Base-by-base conservation (phyloP, 129 eudicot genomes). In the Flaveria ramosissima region DNA sequence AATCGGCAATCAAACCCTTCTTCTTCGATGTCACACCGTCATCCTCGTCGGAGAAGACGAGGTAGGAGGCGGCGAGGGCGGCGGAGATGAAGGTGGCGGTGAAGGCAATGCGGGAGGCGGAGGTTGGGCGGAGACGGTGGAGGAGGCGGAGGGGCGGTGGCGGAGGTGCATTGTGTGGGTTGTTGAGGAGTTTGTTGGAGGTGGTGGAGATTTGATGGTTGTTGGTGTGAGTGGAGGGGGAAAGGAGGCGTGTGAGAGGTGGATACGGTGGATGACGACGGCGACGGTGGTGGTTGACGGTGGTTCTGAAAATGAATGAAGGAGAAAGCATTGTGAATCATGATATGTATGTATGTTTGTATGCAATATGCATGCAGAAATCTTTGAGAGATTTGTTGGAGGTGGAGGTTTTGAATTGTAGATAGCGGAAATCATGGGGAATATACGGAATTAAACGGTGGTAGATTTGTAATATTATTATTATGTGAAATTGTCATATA, bases 21-120 rank as follows among this genome's bases (percentile, higher is more conserved):
- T 80, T 16, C 42, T 19, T 64, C 19, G n/a, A 45, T 3, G 41
- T 53, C 19, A 39, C 10, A 32, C 72, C 27, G 17, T 50, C 19
- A 14, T 82, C 84, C 64, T 81, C 70, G 3, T 69, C 19, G 13
- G 69, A 51, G 26, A 78, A 14, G 20, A 75, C 47, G 2, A 72
- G 65, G 72, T 74, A 82, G 20, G 85, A 72, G 61, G 82, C 76
- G 42, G 80, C 80, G 43, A 78, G 51, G 56, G 80, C 82, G 2
- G 83, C 82, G 76, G 93, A 81, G 53, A 84, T 65, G 56, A 92
- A 81, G 79, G 81, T 73, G 36, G 89, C 83, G 16, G 92, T 77
- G 68, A 86, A 19, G 52, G 89, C 88, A 24, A 83, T 12, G 48
- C 79, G 84, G 41, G 84, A 77, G 48, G 68, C 23, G 63, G 84